phyloP scores from a whole-genome alignment of 345 rosid genomes.

The Cardamine resedifolia region DNA sequence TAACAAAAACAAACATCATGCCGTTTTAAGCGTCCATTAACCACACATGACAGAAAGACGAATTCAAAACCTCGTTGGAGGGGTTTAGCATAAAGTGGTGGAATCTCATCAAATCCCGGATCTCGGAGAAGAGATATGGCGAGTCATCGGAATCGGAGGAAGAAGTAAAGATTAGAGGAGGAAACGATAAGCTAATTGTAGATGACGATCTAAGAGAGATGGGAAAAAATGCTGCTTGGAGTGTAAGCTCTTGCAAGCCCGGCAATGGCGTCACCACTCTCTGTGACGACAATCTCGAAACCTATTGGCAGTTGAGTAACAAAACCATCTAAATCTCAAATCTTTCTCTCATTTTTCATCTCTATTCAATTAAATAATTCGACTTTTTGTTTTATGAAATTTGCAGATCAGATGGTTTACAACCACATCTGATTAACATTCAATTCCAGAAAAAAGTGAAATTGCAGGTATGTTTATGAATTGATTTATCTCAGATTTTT shows the following conservation, averaged over 20 bases:
- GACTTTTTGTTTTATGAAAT: neutral
- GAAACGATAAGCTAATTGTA: slow-evolving; percentile 50
- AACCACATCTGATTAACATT: slow-evolving; percentile 92
- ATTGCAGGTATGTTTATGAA: slow-evolving; percentile 53
- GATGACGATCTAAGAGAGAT: slow-evolving; percentile 90
- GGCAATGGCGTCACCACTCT: slow-evolving; percentile 87
- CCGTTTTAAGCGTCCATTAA: neutral
- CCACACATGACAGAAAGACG: slow-evolving; percentile 23
- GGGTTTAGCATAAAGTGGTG: too few species aligned
- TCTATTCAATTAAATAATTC: neutral
- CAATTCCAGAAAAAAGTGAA: slow-evolving; percentile 96
- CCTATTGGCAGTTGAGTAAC: slow-evolving; percentile 81
- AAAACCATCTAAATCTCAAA: neutral
- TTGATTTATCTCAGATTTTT: neutral
- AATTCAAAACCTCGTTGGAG: slow-evolving; percentile 29
- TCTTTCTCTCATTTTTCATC: too few species aligned
- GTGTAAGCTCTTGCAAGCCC: slow-evolving; percentile 93
- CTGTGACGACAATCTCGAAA: slow-evolving; percentile 82
- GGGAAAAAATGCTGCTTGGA: slow-evolving; percentile 95
- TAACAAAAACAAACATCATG: neutral
- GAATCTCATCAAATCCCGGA: too few species aligned
- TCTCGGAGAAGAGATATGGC: slow-evolving; percentile 50
- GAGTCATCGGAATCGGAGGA: slow-evolving; percentile 87
- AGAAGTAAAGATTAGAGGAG: slow-evolving; percentile 78
- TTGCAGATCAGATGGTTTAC: slow-evolving; percentile 90